Percentiles rank a stretch among this genome's conserved stretches.
Evolutionary conservation across 768 basidiomycete species (phyloP).

Genomic region (Antrodiella citrinella): DNA sequence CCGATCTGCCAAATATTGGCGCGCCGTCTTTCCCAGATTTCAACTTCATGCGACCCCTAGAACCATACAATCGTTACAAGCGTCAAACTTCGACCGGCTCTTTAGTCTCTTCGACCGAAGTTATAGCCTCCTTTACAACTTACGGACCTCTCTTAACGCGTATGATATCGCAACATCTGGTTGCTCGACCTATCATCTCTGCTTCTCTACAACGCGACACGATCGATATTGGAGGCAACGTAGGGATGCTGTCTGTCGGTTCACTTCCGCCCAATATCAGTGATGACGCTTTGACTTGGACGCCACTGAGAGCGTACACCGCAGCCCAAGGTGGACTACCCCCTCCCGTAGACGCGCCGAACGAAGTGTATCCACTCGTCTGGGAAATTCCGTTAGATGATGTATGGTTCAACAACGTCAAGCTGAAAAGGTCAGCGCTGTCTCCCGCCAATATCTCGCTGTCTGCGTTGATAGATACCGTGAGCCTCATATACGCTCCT

Average conservation of each 20-base stretch:
- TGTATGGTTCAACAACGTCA: constrained; percentile 60
- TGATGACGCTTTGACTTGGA: constrained; percentile 54
- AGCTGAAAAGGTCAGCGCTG: constrained; percentile 48
- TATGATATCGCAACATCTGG: constrained; percentile 24
- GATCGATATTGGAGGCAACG: constrained; percentile 60
- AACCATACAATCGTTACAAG: neutral
- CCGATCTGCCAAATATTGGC: constrained; percentile 6
- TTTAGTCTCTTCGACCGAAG: constrained; percentile 10
- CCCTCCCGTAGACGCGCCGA: constrained; percentile 45
- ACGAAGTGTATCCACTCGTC: constrained; percentile 35
- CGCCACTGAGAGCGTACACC: constrained; percentile 49
- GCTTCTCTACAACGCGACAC: constrained; percentile 64
- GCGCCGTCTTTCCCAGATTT: constrained; percentile 10
- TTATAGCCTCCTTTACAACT: constrained; percentile 21
- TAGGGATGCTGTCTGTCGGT: constrained; percentile 59
- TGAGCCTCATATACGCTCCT: no score
- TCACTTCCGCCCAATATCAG: constrained; percentile 46
- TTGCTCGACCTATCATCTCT: constrained; percentile 35
- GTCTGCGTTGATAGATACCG: constrained; percentile 68
- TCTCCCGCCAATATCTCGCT: constrained; percentile 40
- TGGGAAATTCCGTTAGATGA: constrained; percentile 72
- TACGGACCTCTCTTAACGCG: constrained; percentile 28
- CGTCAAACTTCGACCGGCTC: constrained; percentile 3
- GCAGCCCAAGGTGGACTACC: constrained; percentile 43
- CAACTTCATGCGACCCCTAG: constrained; percentile 2